A percentile compares a stretch with the other conserved stretches of the same genome.
Evolutionary conservation across 2,329 filamentous ascomycete genomes (phyloP).

Genomic region (Chrysoporthe cubensis): DNA sequence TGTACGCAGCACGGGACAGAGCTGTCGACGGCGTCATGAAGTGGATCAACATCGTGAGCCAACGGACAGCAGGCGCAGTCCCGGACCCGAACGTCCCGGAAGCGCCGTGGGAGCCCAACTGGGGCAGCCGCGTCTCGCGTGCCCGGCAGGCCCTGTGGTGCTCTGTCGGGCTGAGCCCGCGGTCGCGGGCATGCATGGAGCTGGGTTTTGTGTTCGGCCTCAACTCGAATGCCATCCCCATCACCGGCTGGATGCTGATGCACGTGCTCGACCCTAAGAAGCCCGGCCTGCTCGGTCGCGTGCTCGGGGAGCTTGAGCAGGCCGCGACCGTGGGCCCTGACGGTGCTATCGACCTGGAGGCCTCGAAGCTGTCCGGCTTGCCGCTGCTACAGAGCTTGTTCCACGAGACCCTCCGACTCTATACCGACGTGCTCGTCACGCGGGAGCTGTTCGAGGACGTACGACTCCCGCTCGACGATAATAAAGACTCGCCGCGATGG

Average conservation of each 20-base stretch:
- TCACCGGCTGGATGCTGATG: constrained; percentile 7
- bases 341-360: background rate
- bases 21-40: constrained; percentile 1
- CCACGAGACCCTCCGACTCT: constrained; percentile 1
- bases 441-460: constrained; percentile 10
- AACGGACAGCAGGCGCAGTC: background rate
- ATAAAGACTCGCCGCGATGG: background rate
- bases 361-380: background rate
- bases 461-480: constrained; percentile 2
- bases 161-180: background rate
- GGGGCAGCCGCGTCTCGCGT: constrained; percentile 4
- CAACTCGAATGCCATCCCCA: constrained; percentile 8
- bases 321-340: background rate
- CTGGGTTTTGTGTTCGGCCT: constrained; percentile 7
- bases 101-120: background rate
- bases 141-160: background rate
- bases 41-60: constrained; percentile 6
- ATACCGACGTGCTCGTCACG: constrained; percentile 9
- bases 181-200: background rate
- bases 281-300: background rate
- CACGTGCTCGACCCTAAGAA: constrained; percentile 1
- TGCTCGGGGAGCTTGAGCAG: background rate
- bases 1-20: background rate
- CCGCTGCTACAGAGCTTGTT: constrained; percentile 12
- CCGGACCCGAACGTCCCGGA: background rate